These are phyloP conservation scores for Cyberlindnera xylosilytica DNA, from an alignment of 805 yeast species.

Conservation along the genomic window DNA sequence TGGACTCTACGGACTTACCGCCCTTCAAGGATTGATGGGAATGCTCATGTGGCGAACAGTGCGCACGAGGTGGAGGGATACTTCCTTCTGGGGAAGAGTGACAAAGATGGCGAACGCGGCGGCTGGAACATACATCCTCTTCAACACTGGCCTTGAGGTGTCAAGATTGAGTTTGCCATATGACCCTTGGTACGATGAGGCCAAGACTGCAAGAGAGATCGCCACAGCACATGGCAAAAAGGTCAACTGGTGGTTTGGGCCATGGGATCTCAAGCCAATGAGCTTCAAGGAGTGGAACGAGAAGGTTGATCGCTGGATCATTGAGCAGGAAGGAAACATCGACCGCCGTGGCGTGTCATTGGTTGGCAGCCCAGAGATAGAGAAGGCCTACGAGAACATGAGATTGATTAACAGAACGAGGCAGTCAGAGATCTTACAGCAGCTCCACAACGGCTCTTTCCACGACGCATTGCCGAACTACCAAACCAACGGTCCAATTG, in stretches of 20 bases:
- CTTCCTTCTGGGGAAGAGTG: slow-evolving; percentile 27
- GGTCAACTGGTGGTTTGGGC: slow-evolving; percentile 67
- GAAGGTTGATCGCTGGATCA: slow-evolving; percentile 25
- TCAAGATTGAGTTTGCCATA: slow-evolving; percentile 45
- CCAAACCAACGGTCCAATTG: slow-evolving; percentile 6
- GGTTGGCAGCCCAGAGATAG: slow-evolving; percentile 18
- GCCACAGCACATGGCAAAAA: slow-evolving; percentile 42
- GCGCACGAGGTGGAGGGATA: slow-evolving; percentile 25
- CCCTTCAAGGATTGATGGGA: slow-evolving; percentile 53
- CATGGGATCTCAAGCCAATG: slow-evolving; percentile 53
- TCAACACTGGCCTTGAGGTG: slow-evolving; percentile 54
- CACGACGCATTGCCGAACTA: slow-evolving; percentile 18
- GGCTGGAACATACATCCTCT: slow-evolving; percentile 46
- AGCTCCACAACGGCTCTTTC: slow-evolving; percentile 16
- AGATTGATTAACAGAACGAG: slow-evolving; percentile 17
- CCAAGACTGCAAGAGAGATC: slow-evolving; percentile 47
- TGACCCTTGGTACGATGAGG: slow-evolving; percentile 77
- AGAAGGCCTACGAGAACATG: slow-evolving; percentile 15
- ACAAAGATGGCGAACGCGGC: slow-evolving; percentile 32
- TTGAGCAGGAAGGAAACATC: slow-evolving; percentile 18
- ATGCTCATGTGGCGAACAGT: slow-evolving; percentile 27
- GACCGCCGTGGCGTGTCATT: slow-evolving; percentile 10
- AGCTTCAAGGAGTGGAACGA: slow-evolving; percentile 35
- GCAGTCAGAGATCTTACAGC: slow-evolving; percentile 21
- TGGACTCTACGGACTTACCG: slow-evolving; percentile 51